Evolutionary conservation across 73 alveolate species (phyloP).

Genomic region (Paramecium caudatum): DNA sequence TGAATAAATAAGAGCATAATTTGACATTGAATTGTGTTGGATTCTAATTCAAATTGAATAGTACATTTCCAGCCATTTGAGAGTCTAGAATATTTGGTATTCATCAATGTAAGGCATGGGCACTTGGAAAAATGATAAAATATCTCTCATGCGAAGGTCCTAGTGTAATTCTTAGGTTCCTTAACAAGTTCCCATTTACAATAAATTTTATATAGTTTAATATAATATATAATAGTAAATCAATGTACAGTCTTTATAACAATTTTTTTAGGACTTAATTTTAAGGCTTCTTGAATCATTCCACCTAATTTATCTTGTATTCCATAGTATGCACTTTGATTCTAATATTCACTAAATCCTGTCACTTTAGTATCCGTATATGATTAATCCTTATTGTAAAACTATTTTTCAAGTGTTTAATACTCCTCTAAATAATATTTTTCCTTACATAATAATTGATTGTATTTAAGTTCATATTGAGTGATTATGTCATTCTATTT

Average conservation of each 20-base stretch:
- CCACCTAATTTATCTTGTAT: not conserved
- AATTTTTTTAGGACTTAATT: constrained; percentile 25
- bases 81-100: constrained; percentile 14
- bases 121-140: not conserved
- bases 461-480: constrained; percentile 15
- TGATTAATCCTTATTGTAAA: not conserved
- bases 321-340: no score
- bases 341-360: no score
- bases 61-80: constrained; percentile 33
- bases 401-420: not conserved
- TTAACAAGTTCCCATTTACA: constrained; percentile 46
- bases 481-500: not conserved
- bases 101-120: constrained; percentile 47
- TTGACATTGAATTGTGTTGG: constrained; percentile 14
- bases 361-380: not conserved
- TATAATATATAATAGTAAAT: no score
- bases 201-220: not conserved
- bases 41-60: not conserved
- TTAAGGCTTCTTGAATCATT: not conserved
- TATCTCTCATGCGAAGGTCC: constrained; percentile 30
- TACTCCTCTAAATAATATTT: constrained; percentile 19
- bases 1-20: not conserved
- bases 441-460: constrained; percentile 27
- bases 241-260: constrained; percentile 32
- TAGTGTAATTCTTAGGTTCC: constrained; percentile 1